phyloP scores from a whole-genome alignment of 176 grass and related monocot species.

The Raddia guianensis region DNA sequence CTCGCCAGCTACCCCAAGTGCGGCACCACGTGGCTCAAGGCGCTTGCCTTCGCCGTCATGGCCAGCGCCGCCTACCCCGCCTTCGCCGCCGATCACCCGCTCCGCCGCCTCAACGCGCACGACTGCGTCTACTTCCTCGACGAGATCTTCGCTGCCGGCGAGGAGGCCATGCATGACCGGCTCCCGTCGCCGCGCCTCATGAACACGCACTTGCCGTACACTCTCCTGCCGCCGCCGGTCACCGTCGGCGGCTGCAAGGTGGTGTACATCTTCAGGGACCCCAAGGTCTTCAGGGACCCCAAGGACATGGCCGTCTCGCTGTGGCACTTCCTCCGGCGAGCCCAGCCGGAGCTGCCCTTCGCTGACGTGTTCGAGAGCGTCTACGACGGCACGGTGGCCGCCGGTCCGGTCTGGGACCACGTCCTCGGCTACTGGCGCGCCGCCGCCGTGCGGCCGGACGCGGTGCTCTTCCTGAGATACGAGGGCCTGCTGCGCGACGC shows the following conservation, averaged over 20 bases:
- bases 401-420: conserved; percentile 62
- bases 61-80: background rate
- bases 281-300: no score
- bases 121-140: conserved; percentile 52
- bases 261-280: conserved; percentile 50
- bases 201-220: conserved; percentile 59
- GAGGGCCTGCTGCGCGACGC: conserved; percentile 48
- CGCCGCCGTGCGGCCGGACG: conserved; percentile 19
- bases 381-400: conserved; percentile 40
- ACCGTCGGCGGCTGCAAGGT: conserved; percentile 29
- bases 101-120: conserved; percentile 54
- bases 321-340: conserved; percentile 27
- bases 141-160: conserved; percentile 28
- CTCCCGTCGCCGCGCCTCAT: conserved; percentile 56
- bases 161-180: conserved; percentile 24
- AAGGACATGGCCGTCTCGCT: conserved; percentile 49
- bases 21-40: conserved; percentile 46
- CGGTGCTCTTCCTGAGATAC: conserved; percentile 55
- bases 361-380: conserved; percentile 40
- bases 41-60: conserved; percentile 38
- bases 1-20: conserved; percentile 51
- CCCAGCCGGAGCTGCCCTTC: conserved; percentile 33
- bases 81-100: conserved; percentile 36
- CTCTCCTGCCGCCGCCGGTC: conserved; percentile 15
- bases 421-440: conserved; percentile 48